These are phyloP conservation scores for Nakaseomyces sp. DNA, from an alignment of 1,139 yeast species.

Conservation along the genomic window DNA sequence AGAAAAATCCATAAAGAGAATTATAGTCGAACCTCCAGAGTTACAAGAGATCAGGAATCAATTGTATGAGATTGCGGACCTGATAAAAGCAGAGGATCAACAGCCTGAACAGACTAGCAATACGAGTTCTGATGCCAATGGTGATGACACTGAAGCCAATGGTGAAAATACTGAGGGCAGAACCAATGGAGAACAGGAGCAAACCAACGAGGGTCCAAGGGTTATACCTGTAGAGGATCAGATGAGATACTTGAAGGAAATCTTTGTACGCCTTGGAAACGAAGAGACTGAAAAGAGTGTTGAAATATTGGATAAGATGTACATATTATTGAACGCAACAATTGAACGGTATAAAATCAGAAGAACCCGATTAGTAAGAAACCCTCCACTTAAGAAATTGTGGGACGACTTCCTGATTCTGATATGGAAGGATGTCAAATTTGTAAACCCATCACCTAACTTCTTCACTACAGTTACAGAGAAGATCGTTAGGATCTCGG, in stretches of 20 bases:
- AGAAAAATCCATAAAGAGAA: background rate
- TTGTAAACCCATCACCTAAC: slow-evolving; percentile 2
- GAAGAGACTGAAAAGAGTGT: slow-evolving; percentile 2
- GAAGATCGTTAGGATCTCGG: slow-evolving; percentile 5
- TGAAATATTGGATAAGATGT: slow-evolving; percentile 2
- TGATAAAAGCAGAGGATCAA: background rate
- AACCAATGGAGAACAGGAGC: background rate
- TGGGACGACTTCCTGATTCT: slow-evolving; percentile 5
- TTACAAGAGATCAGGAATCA: slow-evolving; percentile 1
- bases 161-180: background rate
- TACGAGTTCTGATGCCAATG: too few relatives aligned
- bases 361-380: slow-evolving; percentile 1
- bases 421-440: slow-evolving; percentile 6
- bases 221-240: slow-evolving; percentile 2
- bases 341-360: slow-evolving; percentile 2
- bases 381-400: slow-evolving; percentile 5
- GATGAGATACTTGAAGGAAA: background rate
- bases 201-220: background rate
- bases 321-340: background rate
- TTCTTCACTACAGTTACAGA: slow-evolving; percentile 1
- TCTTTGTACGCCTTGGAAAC: background rate
- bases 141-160: background rate
- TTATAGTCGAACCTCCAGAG: slow-evolving; percentile 1
- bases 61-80: background rate
- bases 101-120: background rate